Conservation (phyloP, 345 rosid genomes). For the Ceriops tagal region DNA sequence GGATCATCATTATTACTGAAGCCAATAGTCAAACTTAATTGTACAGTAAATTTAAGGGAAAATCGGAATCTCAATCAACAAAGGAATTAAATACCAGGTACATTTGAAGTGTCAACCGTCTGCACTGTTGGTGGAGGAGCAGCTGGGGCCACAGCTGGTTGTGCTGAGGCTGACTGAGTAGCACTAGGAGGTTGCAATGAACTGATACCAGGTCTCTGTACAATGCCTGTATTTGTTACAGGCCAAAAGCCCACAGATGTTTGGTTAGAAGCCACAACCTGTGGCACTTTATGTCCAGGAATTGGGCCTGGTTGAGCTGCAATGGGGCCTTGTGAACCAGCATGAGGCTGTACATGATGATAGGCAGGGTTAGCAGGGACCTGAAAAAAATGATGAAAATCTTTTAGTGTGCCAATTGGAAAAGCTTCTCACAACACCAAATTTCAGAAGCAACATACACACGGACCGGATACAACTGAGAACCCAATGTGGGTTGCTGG, state of each 20-base stretch:
- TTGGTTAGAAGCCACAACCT: slow-evolving; percentile 48
- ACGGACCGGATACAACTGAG: slow-evolving; percentile 83
- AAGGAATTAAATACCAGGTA: slow-evolving; percentile 57
- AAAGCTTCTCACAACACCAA: slow-evolving; percentile 3
- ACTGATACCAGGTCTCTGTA: slow-evolving; percentile 64
- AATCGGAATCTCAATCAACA: background rate
- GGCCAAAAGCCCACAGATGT: slow-evolving; percentile 69
- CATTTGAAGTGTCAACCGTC: slow-evolving; percentile 80
- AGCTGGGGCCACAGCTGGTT: slow-evolving; percentile 57
- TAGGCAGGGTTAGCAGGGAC: slow-evolving; percentile 50
- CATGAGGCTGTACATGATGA: slow-evolving; percentile 48
- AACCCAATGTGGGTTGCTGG: slow-evolving; percentile 67
- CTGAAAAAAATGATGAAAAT: slow-evolving; percentile 39
- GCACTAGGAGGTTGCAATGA: slow-evolving; percentile 71
- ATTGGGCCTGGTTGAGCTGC: slow-evolving; percentile 48
- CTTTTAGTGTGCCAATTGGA: slow-evolving; percentile 6
- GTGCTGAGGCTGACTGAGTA: slow-evolving; percentile 48
- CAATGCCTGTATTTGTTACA: slow-evolving; percentile 45
- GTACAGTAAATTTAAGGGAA: background rate
- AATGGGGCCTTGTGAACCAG: slow-evolving; percentile 48
- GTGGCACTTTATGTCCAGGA: slow-evolving; percentile 53
- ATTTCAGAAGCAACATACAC: slow-evolving; percentile 1
- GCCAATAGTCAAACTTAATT: background rate
- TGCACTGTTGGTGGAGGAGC: slow-evolving; percentile 89
- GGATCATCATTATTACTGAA: slow-evolving; percentile 1